Conservation (phyloP, 139 green algal species). For the Tetratostichococcus sp. region DNA sequence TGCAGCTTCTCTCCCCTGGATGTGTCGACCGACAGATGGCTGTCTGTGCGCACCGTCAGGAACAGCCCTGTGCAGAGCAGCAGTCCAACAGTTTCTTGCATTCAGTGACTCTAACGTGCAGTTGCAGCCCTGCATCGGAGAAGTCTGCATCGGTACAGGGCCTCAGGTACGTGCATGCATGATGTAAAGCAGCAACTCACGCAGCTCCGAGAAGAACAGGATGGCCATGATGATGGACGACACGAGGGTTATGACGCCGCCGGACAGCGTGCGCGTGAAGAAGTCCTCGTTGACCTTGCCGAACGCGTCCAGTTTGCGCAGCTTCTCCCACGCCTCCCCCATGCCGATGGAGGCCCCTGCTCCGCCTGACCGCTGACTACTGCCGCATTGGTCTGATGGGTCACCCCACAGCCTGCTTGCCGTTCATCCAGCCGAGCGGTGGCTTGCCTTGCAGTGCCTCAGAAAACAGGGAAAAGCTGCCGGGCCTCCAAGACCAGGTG, state of each 20-base stretch:
- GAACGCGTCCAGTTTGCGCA: slow-evolving; percentile 24
- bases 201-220: slow-evolving; percentile 89
- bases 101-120: not conserved
- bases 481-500: too few relatives aligned
- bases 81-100: not conserved
- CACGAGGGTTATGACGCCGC: slow-evolving; percentile 91
- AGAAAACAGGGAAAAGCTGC: too few relatives aligned
- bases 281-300: slow-evolving; percentile 78
- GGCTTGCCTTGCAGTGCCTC: too few relatives aligned
- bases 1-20: slow-evolving; percentile 77
- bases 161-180: too few relatives aligned
- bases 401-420: too few relatives aligned
- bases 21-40: slow-evolving; percentile 87
- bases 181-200: slow-evolving; percentile 51
- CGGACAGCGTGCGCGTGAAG: slow-evolving; percentile 76
- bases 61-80: slow-evolving; percentile 61
- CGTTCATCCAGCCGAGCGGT: too few relatives aligned
- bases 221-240: slow-evolving; percentile 81
- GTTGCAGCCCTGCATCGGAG: too few relatives aligned
- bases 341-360: too few relatives aligned
- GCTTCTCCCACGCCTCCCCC: not conserved
- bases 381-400: too few relatives aligned
- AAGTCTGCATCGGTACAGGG: too few relatives aligned
- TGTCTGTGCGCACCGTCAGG: slow-evolving; percentile 53
- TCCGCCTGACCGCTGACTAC: too few relatives aligned